Evolutionary conservation across 768 basidiomycete species (phyloP), one percentile per base, ranked within the genome.

Genomic region (Gloeophyllum trabeum): DNA sequence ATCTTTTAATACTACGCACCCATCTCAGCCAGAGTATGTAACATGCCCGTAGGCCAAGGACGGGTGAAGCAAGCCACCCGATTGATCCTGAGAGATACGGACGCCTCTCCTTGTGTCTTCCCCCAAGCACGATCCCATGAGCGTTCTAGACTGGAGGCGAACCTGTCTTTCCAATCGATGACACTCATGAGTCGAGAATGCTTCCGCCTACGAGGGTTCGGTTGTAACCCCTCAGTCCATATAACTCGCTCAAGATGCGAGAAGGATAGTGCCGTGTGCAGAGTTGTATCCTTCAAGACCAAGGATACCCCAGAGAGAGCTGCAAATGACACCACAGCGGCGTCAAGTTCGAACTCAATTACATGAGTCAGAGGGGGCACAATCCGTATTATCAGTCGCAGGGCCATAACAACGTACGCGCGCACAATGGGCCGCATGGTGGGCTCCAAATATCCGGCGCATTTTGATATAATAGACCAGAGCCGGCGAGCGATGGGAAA

Each of bases 51-150:
- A 42, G 63, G 62, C 14, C 62, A 32, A 10, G 28, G 28, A 32
- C 28, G 28, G 28, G 10, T 48, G 20, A 58, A 65, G 7, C 73
- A 74, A 30, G 63, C 57, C 24, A 81, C 57, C 39, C 70, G 65
- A 34, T 60, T 61, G 35, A 77, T 53, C 30, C 61, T 68, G 32
- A 85, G 54, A 39, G 67, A 61, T 39, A 84, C 57, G 3, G 67
- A 65, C 2, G 72, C 69, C 10, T 68, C 67, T 16, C 78, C 83
- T 41, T 70, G 71, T 38, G 76, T 78, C 30, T 65, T 69, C 10
- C 79, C 81, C 65, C 81, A 70, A 20, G 81, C 82, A 41, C 75
- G 67, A 46, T 82, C 78, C 65, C 82, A 71, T 20, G 82, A 74
- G 43, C 84, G 65, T 36, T 65, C 67, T 39, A 83, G 63, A 46